Evolutionary conservation across 2,329 filamentous ascomycete species (phyloP), one percentile per base, ranked within the genome.

Genomic region (Alternaria sp.): DNA sequence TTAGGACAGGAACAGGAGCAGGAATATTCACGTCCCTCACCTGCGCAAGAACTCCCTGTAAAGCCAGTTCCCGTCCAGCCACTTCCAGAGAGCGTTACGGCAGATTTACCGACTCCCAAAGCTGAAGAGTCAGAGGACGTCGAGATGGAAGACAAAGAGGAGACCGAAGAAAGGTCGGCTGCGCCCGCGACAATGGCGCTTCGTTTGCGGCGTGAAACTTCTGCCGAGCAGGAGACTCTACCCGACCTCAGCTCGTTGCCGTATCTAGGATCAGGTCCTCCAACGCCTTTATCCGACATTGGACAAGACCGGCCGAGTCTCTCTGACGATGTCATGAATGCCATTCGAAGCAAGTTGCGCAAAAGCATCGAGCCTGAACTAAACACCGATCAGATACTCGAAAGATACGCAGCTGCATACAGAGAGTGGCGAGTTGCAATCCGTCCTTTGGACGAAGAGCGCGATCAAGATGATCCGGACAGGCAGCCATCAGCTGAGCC

Each of bases 211-310:
- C 74, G 68, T 32, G 74, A 75, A 24, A 57, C 63, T 4, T 74
- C 75, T 43, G 57, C 66, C 9, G 75, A 78, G 20, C 71, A 73
- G n/a, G 75, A 80, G 46, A 69, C 70, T 7, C 78, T 73, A 38
- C 78, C 80, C 11, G 81, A 83, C 56, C 69, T 79, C 5, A 78
- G 80, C 41, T 72, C 70, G 14, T 71, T 85, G 5, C 82, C 82
- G 3, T 84, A 82, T 59, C 73, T 84, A 53, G 68, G 76, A 30
- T 83, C 82, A 56, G 75, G 75, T 8, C 79, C 79, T 6, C 78
- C 75, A 9, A 81, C 80, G 32, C 79, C 81, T 6, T 63, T 82
- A 3, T 81, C 81, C 14, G 79, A 82, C 32, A 75, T 73, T 5
- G 79, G 79, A 22, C 78, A 77, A 49, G 78, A 82, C 28, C 77